Evolutionary conservation across 2,329 filamentous ascomycete species (phyloP), one percentile per base, ranked within the genome.

Genomic region (Penicillium sp.): DNA sequence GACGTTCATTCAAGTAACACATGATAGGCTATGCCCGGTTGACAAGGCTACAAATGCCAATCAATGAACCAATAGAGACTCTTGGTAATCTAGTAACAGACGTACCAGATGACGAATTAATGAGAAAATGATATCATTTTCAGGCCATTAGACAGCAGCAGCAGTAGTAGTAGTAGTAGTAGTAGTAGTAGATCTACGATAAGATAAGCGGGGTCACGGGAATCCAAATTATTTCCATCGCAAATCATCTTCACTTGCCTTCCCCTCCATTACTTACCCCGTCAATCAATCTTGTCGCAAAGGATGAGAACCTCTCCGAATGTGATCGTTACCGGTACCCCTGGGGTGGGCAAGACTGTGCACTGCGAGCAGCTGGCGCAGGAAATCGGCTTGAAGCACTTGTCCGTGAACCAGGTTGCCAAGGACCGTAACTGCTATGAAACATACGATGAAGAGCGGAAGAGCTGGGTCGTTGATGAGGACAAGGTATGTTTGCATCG

Each of bases 401-500:
- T 99, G 14, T 89, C 89, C 10, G 86, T 99, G 69, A 99, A 98
- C 75, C 86, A 96, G 66, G 82, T 98, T 39, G 93, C 96, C 60
- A 97, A 96, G 76, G 90, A 96, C 61, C 85, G 88, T 64, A 86
- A 84, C 57, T 97, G 93, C 70, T 90, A 95, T 69, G 92, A 96
- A 70, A 90, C 90, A 24, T 96, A 86, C 77, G 91, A 96, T 65
- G 89, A 96, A 44, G 89, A 93, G 73, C 87, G 88, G 53, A 86
- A 91, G 72, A 92, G 89, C 68, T 96, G 90, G 86, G 90, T 98
- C 56, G 93, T 99, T 16, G 93, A 99, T 71, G 95, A 99, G 75
- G 95, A 99, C 72, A 96, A 96, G 83, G 91, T 92, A 70, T 59
- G 77, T 48, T 50, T 19, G 1, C 35, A 27, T 39, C 7, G 5